phyloP scores from a whole-genome alignment of 176 grass and related monocot genomes.

The Phyllostachys edulis region DNA sequence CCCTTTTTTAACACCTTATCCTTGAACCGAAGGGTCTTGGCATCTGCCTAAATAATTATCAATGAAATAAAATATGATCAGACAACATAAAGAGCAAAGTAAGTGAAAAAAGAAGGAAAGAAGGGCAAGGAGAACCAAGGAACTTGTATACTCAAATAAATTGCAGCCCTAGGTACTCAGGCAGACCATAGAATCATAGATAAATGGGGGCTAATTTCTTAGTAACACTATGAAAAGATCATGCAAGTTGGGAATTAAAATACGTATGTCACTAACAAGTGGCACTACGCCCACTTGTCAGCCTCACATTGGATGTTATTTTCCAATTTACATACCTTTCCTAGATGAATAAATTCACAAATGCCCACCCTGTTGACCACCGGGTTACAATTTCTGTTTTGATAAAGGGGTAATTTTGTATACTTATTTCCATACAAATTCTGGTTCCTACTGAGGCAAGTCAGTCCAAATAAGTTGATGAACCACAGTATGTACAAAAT shows the following conservation, averaged over 20 bases:
- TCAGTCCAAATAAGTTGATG: background rate
- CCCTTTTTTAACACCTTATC: constrained; percentile 93
- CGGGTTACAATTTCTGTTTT: constrained; percentile 1
- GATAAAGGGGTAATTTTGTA: background rate
- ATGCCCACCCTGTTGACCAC: background rate
- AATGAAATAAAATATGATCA: constrained; percentile 33
- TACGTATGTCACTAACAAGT: background rate
- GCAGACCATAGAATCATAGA: background rate
- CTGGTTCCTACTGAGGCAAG: constrained; percentile 8
- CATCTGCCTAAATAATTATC: constrained; percentile 84
- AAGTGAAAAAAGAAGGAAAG: background rate
- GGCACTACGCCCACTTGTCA: background rate
- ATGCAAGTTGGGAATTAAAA: background rate
- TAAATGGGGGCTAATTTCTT: background rate
- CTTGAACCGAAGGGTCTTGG: constrained; percentile 93
- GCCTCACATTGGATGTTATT: background rate
- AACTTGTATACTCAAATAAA: background rate
- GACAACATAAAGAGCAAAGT: constrained; percentile 22
- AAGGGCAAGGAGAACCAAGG: background rate
- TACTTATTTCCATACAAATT: constrained; percentile 11
- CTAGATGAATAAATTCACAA: background rate
- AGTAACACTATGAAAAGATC: background rate
- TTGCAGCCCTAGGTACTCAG: background rate
- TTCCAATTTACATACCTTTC: constrained; percentile 9
- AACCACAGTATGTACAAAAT: background rate